Percentiles rank a stretch among this genome's conserved stretches.
These are phyloP conservation scores for Penicillium goetzii DNA, from an alignment of 495 filamentous ascomycete genomes.

Conservation along the genomic window DNA sequence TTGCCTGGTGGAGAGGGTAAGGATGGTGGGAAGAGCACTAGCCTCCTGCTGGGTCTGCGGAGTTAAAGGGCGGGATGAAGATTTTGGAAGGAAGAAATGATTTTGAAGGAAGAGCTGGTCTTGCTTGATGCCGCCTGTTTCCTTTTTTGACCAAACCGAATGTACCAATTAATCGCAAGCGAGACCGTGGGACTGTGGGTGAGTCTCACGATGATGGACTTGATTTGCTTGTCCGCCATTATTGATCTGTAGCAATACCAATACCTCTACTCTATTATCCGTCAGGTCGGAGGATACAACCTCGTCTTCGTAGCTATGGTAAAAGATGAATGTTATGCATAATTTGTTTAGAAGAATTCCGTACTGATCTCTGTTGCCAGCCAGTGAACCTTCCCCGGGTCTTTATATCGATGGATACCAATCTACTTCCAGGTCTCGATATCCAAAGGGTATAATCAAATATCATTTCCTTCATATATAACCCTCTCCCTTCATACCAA, in stretches of 20 bases:
- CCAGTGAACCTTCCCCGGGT: no score
- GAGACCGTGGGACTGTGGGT: conserved; percentile 37
- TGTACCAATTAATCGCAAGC: conserved; percentile 40
- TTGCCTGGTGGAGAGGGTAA: conserved; percentile 74
- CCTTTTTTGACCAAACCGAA: conserved; percentile 20
- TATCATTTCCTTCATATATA: background rate
- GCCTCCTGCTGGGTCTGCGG: conserved; percentile 64
- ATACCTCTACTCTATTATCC: conserved; percentile 36
- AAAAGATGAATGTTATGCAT: background rate
- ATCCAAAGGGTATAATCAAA: background rate
- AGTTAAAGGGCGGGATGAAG: conserved; percentile 30
- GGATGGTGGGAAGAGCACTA: conserved; percentile 65
- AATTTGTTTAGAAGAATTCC: background rate
- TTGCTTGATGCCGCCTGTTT: conserved; percentile 23
- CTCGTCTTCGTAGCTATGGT: conserved; percentile 9
- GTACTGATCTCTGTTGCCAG: no score
- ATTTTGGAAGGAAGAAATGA: conserved; percentile 16
- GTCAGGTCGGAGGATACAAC: conserved; percentile 20
- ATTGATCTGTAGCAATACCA: conserved; percentile 51
- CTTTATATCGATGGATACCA: background rate
- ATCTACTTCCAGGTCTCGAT: background rate
- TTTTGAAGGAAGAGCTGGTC: conserved; percentile 21
- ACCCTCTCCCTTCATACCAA: background rate
- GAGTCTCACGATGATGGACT: conserved; percentile 37
- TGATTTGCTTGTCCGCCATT: conserved; percentile 24